A percentile compares a stretch with the other conserved stretches of the same genome.
Evolutionary conservation across 495 filamentous ascomycete genomes (phyloP).

Genomic region (Penicillium coprophilum): DNA sequence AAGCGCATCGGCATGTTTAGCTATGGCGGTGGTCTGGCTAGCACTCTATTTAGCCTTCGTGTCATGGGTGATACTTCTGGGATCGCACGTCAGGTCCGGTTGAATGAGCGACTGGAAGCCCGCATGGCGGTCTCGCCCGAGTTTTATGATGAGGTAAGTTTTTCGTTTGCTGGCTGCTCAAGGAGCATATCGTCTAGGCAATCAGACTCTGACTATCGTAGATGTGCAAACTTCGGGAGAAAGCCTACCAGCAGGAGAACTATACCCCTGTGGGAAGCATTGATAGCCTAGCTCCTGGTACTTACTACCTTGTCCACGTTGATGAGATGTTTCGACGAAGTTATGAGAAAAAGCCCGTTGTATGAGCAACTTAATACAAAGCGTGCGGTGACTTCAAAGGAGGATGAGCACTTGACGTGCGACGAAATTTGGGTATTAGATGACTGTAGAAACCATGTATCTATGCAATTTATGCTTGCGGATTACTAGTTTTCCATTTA

Average conservation of each 20-base stretch:
- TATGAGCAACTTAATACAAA: not conserved
- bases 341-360: not conserved
- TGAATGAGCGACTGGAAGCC: not conserved
- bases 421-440: no score
- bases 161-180: not conserved
- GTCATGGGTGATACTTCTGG: not conserved
- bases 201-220: not conserved
- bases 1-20: not conserved
- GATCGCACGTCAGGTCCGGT: not conserved
- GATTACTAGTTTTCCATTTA: no score
- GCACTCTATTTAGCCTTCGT: not conserved
- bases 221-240: not conserved
- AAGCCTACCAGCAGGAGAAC: not conserved
- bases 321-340: not conserved
- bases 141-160: not conserved
- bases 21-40: not conserved
- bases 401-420: no score
- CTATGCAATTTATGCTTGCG: no score
- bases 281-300: not conserved
- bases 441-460: no score
- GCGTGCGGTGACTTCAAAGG: no score
- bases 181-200: not conserved
- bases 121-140: not conserved
- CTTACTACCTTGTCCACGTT: not conserved
- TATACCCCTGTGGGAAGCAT: not conserved